phyloP scores from a whole-genome alignment of 306 rosid species.

The Quercus agrifolia region DNA sequence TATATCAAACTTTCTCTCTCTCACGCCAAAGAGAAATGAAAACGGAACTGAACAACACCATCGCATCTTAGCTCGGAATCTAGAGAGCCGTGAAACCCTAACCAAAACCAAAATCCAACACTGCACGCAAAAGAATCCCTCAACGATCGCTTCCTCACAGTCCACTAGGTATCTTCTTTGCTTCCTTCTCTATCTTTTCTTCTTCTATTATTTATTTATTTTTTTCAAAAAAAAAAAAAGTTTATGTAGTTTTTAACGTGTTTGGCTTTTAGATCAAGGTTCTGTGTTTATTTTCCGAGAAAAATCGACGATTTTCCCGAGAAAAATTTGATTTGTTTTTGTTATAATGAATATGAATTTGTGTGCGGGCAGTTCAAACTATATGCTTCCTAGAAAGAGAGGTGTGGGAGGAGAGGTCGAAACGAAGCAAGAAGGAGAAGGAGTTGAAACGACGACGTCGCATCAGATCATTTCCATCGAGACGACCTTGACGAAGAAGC shows the following conservation, averaged over 20 bases:
- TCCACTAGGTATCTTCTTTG: constrained; percentile 24
- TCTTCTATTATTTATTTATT: not conserved
- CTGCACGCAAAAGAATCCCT: not conserved
- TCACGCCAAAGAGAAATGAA: constrained; percentile 11
- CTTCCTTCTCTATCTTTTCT: not conserved
- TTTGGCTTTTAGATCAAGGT: too few relatives aligned
- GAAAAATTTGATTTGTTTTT: not conserved
- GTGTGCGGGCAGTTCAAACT: constrained; percentile 28
- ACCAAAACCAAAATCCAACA: not conserved
- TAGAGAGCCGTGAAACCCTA: constrained; percentile 18
- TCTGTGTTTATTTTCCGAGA: not conserved
- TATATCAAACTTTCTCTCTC: not conserved
- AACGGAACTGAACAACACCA: constrained; percentile 3
- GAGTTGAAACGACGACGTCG: not conserved
- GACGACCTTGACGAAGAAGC: constrained; percentile 20
- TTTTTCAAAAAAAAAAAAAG: not conserved
- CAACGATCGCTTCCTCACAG: constrained; percentile 9
- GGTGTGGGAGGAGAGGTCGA: constrained; percentile 27
- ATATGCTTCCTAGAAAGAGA: constrained; percentile 44
- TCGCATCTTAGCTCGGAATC: constrained; percentile 4
- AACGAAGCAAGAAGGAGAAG: constrained; percentile 13
- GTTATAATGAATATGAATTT: constrained; percentile 8
- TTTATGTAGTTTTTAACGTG: too few relatives aligned
- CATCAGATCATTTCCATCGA: not conserved
- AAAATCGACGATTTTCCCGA: not conserved